Base-by-base conservation (phyloP, 1,284 basidiomycete genomes). In the Laetiporus sulphureus region DNA sequence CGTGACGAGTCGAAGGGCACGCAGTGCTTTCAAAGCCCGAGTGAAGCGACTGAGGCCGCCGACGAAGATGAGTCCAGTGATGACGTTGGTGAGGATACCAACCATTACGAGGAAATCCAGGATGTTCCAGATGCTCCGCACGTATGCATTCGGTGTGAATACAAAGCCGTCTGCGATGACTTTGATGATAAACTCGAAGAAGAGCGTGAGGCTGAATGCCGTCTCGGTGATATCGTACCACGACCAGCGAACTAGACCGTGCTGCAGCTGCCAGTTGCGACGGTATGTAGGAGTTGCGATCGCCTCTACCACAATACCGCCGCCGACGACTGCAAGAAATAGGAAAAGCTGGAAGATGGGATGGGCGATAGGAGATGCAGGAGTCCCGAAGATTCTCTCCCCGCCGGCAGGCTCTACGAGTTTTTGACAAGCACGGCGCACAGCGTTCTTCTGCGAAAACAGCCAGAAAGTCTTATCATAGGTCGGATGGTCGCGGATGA, bases 71-170 rank as follows among this genome's bases (percentile, higher is more conserved):
- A 98, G 66, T 2, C 83, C 80, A 0, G 87, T 89, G 2, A 77
- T 71, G 40, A 91, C 76, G 58, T 97, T 97, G 63, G 91, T 70
- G 15, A 96, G 61, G 22, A 97, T 66, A 2, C 91, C 90, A 29
- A 72, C 59, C 63, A 98, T 76, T 57, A 98, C 87, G 55, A 92
- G 66, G 50, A 96, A 83, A 64, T 99, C 95, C 43, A 98, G 70
- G 47, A 86, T 63, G 59, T 98, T 98, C 92, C 94, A 98, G 10
- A 93, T 79, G 47, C 86, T 91, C 13, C 85, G 79, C 22, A 97
- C 64, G 58, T 98, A 98, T 0, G 93, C 92, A 55, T 97, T 98
- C 0, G 95, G 95, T 0, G 93, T 86, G 64, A 96, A 94, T 13
- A 85, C 55, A 59, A 94, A 86, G 0, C 95, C 95, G 55, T 99